A percentile compares a stretch with the other conserved stretches of the same genome.
These are phyloP conservation scores for Cenchrus purpureus DNA, from an alignment of 176 grass and related monocot species.

Conservation along the genomic window DNA sequence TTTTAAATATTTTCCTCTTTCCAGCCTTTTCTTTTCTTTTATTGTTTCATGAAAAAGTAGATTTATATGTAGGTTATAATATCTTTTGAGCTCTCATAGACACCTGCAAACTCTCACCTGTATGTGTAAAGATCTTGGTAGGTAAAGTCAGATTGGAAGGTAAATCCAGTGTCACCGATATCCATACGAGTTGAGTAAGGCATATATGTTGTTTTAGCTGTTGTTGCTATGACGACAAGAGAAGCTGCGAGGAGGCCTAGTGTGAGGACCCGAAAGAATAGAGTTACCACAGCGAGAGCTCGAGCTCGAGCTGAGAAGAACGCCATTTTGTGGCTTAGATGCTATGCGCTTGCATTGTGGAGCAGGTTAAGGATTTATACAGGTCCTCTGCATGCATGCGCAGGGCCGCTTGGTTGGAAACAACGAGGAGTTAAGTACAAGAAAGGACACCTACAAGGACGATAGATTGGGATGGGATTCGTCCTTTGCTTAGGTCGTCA, in stretches of 20 bases:
- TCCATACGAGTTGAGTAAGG: too few species aligned
- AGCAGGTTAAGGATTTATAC: background rate
- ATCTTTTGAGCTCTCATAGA: too few species aligned
- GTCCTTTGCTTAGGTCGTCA: background rate
- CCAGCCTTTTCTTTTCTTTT: too few species aligned
- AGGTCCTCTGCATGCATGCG: background rate
- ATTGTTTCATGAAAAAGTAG: too few species aligned
- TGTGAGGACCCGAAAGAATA: background rate
- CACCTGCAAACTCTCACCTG: background rate
- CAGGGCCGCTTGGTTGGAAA: background rate
- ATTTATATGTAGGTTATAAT: too few species aligned
- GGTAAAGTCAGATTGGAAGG: background rate
- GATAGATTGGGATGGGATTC: background rate
- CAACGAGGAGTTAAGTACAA: background rate
- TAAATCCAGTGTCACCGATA: too few species aligned
- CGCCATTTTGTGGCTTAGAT: background rate
- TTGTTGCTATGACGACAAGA: background rate
- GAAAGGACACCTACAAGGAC: background rate
- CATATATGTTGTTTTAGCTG: too few species aligned
- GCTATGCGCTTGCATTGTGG: background rate
- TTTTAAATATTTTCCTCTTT: too few species aligned
- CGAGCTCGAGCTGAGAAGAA: background rate
- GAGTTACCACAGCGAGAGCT: too few species aligned
- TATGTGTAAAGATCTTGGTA: background rate
- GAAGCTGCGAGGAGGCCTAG: background rate